A percentile compares a stretch with the other conserved stretches of the same genome.
Evolutionary conservation across 495 filamentous ascomycete species (phyloP).

Genomic region (Parathielavia hyrcaniae): DNA sequence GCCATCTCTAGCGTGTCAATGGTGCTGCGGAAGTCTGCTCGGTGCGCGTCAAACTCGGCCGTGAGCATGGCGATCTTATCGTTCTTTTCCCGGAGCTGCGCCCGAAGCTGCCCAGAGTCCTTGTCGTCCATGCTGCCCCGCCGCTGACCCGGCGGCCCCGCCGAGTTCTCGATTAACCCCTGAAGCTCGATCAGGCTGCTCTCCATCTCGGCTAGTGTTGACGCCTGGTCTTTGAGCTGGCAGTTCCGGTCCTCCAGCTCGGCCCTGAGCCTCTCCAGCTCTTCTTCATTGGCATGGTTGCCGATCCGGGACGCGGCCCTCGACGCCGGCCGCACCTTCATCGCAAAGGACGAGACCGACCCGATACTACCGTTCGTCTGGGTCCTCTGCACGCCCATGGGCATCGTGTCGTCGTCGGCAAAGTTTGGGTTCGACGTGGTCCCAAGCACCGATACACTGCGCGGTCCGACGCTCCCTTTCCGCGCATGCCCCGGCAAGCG

Average conservation of each 20-base stretch:
- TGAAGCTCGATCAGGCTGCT: constrained; percentile 68
- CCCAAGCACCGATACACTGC: constrained; percentile 50
- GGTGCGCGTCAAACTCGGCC: constrained; percentile 88
- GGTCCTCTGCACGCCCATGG: constrained; percentile 46
- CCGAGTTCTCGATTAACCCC: constrained; percentile 53
- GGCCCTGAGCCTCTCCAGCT: constrained; percentile 56
- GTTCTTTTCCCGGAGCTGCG: constrained; percentile 85
- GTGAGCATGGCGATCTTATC: constrained; percentile 91
- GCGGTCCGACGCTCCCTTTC: constrained; percentile 48
- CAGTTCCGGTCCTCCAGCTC: constrained; percentile 79
- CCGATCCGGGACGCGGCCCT: constrained; percentile 32
- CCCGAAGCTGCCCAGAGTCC: constrained; percentile 70
- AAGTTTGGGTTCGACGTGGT: constrained; percentile 34
- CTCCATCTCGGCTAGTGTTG: constrained; percentile 79
- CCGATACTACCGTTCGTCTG: constrained; percentile 48
- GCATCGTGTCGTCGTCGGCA: constrained; percentile 54
- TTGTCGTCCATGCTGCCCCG: constrained; percentile 63
- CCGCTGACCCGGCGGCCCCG: constrained; percentile 35
- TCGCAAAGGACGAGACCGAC: constrained; percentile 43
- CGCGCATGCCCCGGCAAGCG: constrained; percentile 37
- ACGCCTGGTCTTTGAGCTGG: constrained; percentile 80
- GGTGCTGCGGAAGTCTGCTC: constrained; percentile 93
- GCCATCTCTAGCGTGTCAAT: constrained; percentile 96
- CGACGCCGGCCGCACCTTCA: constrained; percentile 46
- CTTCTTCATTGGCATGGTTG: constrained; percentile 49